Base-by-base conservation (phyloP, 805 yeast genomes). In the Lipomyces sp. region DNA sequence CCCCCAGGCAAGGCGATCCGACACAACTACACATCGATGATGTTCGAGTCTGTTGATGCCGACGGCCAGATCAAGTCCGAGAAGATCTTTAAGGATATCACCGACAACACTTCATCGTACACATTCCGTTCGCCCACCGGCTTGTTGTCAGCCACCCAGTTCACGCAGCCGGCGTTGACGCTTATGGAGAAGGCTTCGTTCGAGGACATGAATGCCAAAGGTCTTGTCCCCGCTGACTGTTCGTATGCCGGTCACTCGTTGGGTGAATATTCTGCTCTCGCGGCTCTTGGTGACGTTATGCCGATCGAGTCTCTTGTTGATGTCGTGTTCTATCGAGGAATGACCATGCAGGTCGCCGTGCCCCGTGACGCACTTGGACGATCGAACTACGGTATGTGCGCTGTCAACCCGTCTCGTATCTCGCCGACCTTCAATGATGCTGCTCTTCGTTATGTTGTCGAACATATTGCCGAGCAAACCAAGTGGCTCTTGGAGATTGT, bases 261-360 rank as follows among this genome's bases (percentile, higher is more conserved):
- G 74, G 99, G 99, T 83, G 99, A 95, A 81, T 95, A 95, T 80
- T 95, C 98, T 73, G 98, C 99, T 15, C 85, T 95, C 76, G 92
- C 98, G 18, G 92, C 99, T 34, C 84, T 95, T 75, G 99, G 97
- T 63, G 97, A 95, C 78, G 98, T 96, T 66, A 94, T 95, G 98
- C 97, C 98, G 59, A 92, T 95, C 74, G 99, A 95, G 82, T 90
- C 63, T 2, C 58, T 70, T n/a, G 73, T 70, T 30, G 73, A 70
- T 45, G 70, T 70, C 51, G 73, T 70, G 37, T 95, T 95, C 86
- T 96, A 95, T 86, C 89, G 99, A 84, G 99, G 99, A 86, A 95
- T 95, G 98, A 96, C 99, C 59, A 95, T 95, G 99, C 99, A 95
- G 84, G 99, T 95, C 72, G 99, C 99, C 58, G 99, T 95, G 72